Evolutionary conservation across 208 protist species (phyloP).

Genomic region (Acanthamoeba sp.): DNA sequence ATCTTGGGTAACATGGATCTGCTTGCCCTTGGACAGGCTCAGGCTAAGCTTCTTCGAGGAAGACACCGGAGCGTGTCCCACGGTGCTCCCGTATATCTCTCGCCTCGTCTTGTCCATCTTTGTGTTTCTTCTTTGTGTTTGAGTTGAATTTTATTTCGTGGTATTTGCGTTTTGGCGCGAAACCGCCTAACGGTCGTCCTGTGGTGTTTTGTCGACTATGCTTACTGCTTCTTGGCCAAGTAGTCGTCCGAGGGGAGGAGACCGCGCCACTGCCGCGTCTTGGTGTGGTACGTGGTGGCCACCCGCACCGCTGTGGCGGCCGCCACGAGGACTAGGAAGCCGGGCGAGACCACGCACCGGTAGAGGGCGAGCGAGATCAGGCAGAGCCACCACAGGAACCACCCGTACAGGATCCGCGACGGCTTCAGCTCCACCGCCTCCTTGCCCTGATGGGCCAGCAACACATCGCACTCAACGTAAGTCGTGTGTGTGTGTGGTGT

Average conservation of each 20-base stretch:
- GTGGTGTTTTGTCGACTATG: background rate
- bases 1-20: background rate
- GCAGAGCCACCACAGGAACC: slow-evolving; percentile 31
- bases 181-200: background rate
- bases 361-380: slow-evolving; percentile 23
- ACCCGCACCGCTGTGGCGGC: background rate
- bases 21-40: background rate
- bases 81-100: background rate
- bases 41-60: background rate
- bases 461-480: background rate
- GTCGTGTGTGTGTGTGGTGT: background rate
- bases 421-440: background rate
- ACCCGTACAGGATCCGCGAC: background rate
- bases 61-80: too few relatives aligned
- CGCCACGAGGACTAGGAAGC: background rate
- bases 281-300: slow-evolving; percentile 16
- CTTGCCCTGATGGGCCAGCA: background rate
- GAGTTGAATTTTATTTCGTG: too few relatives aligned
- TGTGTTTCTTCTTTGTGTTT: too few relatives aligned
- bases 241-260: slow-evolving; percentile 44
- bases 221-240: background rate
- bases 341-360: background rate
- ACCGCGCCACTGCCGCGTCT: slow-evolving; percentile 25
- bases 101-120: too few relatives aligned
- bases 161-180: background rate